phyloP scores from a whole-genome alignment of 345 rosid species.

The Turritis glabra region DNA sequence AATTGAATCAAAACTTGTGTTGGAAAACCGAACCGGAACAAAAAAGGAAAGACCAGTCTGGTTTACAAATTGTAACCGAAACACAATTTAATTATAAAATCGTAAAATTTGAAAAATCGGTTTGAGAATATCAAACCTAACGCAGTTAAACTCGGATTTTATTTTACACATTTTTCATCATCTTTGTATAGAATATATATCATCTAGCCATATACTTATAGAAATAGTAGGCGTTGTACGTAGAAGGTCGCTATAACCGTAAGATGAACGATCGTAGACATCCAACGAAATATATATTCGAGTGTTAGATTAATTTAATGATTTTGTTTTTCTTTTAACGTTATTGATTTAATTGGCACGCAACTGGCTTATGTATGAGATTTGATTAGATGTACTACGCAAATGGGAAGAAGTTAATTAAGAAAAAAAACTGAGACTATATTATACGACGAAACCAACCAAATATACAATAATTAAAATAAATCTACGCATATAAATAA shows the following conservation, averaged over 20 bases:
- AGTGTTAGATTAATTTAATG: not conserved
- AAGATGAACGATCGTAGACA: not conserved
- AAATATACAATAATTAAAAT: conserved; percentile 28
- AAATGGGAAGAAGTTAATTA: not conserved
- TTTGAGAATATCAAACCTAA: no score
- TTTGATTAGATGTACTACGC: not conserved
- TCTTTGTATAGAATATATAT: no score
- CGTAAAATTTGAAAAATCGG: no score
- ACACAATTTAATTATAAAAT: no score
- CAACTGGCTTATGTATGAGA: not conserved
- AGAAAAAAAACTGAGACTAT: not conserved
- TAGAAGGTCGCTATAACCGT: not conserved
- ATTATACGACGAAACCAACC: conserved; percentile 20
- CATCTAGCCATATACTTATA: no score
- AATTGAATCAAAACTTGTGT: no score
- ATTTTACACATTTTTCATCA: no score
- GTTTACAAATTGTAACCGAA: no score
- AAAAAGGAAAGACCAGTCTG: no score
- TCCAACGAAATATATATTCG: not conserved
- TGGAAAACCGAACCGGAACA: no score
- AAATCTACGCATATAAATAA: conserved; percentile 28
- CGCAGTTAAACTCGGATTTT: no score
- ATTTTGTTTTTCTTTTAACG: not conserved
- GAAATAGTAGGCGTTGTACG: no score
- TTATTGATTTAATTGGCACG: not conserved